Conservation (phyloP, 129 eudicot species). For the Flaveria sonorensis region DNA sequence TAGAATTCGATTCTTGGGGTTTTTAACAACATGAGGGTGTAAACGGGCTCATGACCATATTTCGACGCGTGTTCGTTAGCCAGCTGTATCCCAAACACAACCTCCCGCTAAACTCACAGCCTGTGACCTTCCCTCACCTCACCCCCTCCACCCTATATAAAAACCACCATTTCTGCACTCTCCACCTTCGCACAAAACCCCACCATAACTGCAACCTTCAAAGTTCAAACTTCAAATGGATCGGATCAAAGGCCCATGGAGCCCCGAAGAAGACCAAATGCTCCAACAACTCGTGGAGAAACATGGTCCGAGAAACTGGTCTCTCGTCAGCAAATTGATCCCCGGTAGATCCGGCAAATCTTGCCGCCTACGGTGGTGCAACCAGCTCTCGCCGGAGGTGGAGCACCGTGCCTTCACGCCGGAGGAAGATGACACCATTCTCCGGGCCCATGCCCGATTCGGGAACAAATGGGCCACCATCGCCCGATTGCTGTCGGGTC, state of each 20-base stretch:
- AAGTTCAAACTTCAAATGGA: constrained; percentile 45
- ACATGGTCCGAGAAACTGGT: constrained; percentile 91
- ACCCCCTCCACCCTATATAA: constrained; percentile 36
- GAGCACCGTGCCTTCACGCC: constrained; percentile 85
- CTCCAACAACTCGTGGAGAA: constrained; percentile 61
- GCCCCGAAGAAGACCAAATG: constrained; percentile 82
- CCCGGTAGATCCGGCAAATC: constrained; percentile 87
- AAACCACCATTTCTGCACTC: constrained; percentile 17
- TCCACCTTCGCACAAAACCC: constrained; percentile 16
- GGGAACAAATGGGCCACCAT: constrained; percentile 97
- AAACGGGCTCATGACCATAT: constrained; percentile 39
- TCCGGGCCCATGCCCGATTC: constrained; percentile 74
- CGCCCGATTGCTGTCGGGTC: constrained; percentile 76
- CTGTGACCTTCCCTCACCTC: constrained; percentile 25
- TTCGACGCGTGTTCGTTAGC: constrained; percentile 69
- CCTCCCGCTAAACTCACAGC: constrained; percentile 36
- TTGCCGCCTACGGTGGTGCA: constrained; percentile 93
- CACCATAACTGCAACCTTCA: constrained; percentile 14
- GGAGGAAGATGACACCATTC: constrained; percentile 81
- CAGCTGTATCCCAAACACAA: constrained; percentile 83
- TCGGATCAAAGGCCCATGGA: constrained; percentile 98
- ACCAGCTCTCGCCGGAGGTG: constrained; percentile 90
- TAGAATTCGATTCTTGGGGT: constrained; percentile 1
- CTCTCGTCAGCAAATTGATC: constrained; percentile 72
- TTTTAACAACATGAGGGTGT: constrained; percentile 1